Base-by-base conservation (phyloP, 345 rosid species). In the Mangifera indica region DNA sequence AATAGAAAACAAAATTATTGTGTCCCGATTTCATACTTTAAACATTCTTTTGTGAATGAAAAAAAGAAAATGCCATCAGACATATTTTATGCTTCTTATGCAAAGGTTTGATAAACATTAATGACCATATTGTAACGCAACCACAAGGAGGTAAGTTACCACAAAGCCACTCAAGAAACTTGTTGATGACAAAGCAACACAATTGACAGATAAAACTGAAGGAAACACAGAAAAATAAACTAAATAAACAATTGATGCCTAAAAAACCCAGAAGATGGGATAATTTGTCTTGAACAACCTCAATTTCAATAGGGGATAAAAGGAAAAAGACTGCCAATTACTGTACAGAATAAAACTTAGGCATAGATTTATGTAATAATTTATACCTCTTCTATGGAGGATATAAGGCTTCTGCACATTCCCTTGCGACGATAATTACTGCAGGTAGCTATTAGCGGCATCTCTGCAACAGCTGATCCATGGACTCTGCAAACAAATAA, bases 371-470 rank as follows among this genome's bases (percentile, higher is more conserved):
- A 37, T 44, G 45, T 17, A 37, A 20, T 15, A 24, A 25, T 44
- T n/a, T 25, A 56, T 81, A 89, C 98, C 98, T 94, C 91, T 74
- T 94, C 98, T 32, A 94, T 81, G 68, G 90, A 91, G 81, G 81
- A 59, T 76, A 92, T 74, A 63, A 94, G 91, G 77, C 81, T 83
- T 73, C 91, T 87, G 78, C 98, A 90, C 97, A 94, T 90, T 70
- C 98, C 98, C 79, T 83, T 93, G 51, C 95, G 93, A 42, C 97
- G 93, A 69, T 82, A 87, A 53, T 85, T 87, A 78, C 94, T 90
- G 78, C 97, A 91, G 63, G 98, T 94, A 79, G 97, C 98, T 81
- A 91, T 87, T 49, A 94, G 88, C 75, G 97, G 98, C 98, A 94
- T 91, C 89, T 94, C 98, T 32, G 98, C 98, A 72, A 94, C 82